These are phyloP conservation scores for Solanum etuberosum DNA, from an alignment of 257 asterid genomes.

Conservation along the genomic window DNA sequence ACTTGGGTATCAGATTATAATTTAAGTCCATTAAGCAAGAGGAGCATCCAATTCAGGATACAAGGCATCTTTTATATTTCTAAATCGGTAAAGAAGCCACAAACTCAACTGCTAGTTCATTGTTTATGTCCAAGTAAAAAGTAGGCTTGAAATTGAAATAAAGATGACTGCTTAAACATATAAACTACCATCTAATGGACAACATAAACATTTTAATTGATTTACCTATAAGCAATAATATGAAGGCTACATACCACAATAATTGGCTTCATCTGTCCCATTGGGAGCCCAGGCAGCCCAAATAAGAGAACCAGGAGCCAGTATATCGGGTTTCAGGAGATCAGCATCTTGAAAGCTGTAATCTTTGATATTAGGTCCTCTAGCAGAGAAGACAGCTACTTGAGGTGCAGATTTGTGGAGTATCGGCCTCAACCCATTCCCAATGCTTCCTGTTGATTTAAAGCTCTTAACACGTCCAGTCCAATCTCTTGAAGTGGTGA, in stretches of 20 bases:
- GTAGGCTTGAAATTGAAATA: neutral
- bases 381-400: conserved; percentile 91
- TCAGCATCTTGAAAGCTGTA: conserved; percentile 94
- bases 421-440: conserved; percentile 74
- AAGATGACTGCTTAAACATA: neutral
- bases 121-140: neutral
- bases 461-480: conserved; percentile 89
- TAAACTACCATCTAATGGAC: neutral
- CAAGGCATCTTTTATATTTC: neutral
- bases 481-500: conserved; percentile 86
- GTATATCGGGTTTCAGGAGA: conserved; percentile 90
- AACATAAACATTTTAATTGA: neutral
- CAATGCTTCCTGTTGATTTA: conserved; percentile 74
- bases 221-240: conserved; percentile 1
- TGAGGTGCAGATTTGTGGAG: conserved; percentile 95
- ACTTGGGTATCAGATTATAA: neutral
- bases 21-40: neutral
- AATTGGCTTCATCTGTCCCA: conserved; percentile 93
- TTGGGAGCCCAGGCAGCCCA: conserved; percentile 99
- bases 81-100: neutral
- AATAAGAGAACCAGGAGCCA: conserved; percentile 95
- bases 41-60: neutral
- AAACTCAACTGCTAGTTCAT: neutral
- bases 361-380: conserved; percentile 95
- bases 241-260: conserved; percentile 35